Evolutionary conservation across 148 eudicot genomes (phyloP).

Genomic region (Chenopodium album): DNA sequence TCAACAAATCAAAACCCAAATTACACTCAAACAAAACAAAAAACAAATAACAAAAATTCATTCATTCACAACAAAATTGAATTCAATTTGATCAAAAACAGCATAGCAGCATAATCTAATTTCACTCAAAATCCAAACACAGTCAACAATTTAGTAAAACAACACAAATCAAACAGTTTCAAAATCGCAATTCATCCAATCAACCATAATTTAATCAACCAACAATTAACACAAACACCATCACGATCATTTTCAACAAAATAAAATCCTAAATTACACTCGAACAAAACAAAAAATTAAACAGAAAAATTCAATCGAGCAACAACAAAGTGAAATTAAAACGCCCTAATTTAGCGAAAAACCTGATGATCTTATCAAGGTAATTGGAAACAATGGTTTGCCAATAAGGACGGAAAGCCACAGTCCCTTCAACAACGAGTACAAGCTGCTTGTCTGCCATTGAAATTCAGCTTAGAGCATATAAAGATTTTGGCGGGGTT

Average conservation of each 20-base stretch:
- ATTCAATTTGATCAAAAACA: not conserved
- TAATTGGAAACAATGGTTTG: too few relatives aligned
- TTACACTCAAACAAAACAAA: too few relatives aligned
- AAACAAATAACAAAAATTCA: too few relatives aligned
- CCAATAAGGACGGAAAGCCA: too few relatives aligned
- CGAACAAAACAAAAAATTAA: not conserved
- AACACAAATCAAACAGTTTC: not conserved
- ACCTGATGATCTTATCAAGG: too few relatives aligned
- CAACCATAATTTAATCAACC: not conserved
- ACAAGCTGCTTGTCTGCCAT: constrained; percentile 39
- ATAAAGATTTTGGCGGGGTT: not conserved
- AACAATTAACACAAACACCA: not conserved
- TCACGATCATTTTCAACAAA: not conserved
- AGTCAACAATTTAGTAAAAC: not conserved
- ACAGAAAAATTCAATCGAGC: not conserved
- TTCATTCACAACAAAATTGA: not conserved
- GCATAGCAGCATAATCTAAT: not conserved
- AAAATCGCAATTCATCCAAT: not conserved
- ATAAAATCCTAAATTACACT: not conserved
- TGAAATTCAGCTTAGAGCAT: not conserved
- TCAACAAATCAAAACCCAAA: too few relatives aligned
- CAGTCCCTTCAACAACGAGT: constrained; percentile 36
- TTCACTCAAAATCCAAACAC: not conserved
- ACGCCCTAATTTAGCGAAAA: too few relatives aligned
- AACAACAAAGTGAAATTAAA: not conserved